Conservation (phyloP, 2,329 filamentous ascomycete genomes). For the Apiospora saccharicola region DNA sequence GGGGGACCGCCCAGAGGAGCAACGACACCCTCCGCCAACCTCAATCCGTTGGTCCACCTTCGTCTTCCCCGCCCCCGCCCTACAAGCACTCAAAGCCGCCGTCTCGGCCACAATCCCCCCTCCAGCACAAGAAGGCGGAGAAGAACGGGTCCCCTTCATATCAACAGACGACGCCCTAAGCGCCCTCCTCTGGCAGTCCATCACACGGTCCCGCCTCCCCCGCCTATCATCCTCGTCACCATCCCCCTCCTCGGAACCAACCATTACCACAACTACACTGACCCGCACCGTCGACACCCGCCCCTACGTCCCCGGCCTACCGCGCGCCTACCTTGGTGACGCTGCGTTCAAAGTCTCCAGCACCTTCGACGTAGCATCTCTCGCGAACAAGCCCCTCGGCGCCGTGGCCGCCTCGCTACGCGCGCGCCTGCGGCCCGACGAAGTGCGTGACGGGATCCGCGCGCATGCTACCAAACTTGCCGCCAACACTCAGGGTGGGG, state of each 20-base stretch:
- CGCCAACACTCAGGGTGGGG: conserved; percentile 34
- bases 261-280: conserved; percentile 40
- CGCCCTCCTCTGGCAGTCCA: conserved; percentile 58
- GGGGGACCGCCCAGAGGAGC: conserved; percentile 28
- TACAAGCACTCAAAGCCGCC: conserved; percentile 49
- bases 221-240: conserved; percentile 39
- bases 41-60: conserved; percentile 52
- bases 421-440: conserved; percentile 40
- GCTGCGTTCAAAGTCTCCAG: conserved; percentile 55
- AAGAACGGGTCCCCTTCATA: conserved; percentile 42
- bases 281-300: conserved; percentile 59
- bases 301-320: conserved; percentile 46
- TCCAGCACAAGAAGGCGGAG: conserved; percentile 7
- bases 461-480: conserved; percentile 50
- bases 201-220: conserved; percentile 48
- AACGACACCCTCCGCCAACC: background rate
- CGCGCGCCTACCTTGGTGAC: conserved; percentile 55
- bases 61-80: conserved; percentile 47
- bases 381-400: conserved; percentile 44
- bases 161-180: conserved; percentile 62
- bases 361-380: conserved; percentile 37
- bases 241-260: conserved; percentile 22
- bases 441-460: conserved; percentile 45
- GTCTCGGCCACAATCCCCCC: conserved; percentile 36
- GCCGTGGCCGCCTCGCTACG: conserved; percentile 49